These are phyloP conservation scores for Lenzites betulinus DNA, from an alignment of 768 basidiomycete species.

Conservation along the genomic window DNA sequence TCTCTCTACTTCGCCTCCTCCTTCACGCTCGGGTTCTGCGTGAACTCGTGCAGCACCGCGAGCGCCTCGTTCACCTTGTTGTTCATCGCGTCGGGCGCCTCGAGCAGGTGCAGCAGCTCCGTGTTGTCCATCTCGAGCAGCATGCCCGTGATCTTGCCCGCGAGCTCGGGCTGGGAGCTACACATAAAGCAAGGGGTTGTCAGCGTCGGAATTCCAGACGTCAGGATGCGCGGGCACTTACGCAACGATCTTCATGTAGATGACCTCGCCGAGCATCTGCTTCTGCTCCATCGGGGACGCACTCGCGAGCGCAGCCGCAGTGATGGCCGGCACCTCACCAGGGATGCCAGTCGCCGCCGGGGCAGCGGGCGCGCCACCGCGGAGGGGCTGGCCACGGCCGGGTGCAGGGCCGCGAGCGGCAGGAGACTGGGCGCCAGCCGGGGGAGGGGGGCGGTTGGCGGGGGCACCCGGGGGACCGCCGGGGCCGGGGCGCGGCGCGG, in stretches of 20 bases:
- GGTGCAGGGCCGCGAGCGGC: conserved; percentile 41
- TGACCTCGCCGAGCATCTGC: conserved; percentile 96
- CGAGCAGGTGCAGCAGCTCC: conserved; percentile 89
- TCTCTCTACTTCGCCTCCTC: conserved; percentile 30
- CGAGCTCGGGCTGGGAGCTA: conserved; percentile 86
- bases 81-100: conserved; percentile 78
- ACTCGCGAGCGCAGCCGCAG: conserved; percentile 59
- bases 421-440: conserved; percentile 50
- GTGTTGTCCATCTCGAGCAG: conserved; percentile 98
- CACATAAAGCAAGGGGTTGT: conserved; percentile 2
- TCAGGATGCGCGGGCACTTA: conserved; percentile 43
- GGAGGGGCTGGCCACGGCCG: conserved; percentile 30
- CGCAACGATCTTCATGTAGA: conserved; percentile 88
- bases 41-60: conserved; percentile 83
- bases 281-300: conserved; percentile 87
- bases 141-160: conserved; percentile 99
- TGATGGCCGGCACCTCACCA: conserved; percentile 56
- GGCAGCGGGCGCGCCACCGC: conserved; percentile 31
- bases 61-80: conserved; percentile 93
- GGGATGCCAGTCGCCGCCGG: conserved; percentile 43
- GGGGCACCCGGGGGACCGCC: conserved; percentile 51
- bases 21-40: conserved; percentile 41
- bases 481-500: conserved; percentile 61
- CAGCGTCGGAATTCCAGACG: conserved; percentile 10
- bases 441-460: conserved; percentile 49